Evolutionary conservation across 257 asterid species (phyloP), one percentile per base, ranked within the genome.

Genomic region (Przewalskia tangutica): DNA sequence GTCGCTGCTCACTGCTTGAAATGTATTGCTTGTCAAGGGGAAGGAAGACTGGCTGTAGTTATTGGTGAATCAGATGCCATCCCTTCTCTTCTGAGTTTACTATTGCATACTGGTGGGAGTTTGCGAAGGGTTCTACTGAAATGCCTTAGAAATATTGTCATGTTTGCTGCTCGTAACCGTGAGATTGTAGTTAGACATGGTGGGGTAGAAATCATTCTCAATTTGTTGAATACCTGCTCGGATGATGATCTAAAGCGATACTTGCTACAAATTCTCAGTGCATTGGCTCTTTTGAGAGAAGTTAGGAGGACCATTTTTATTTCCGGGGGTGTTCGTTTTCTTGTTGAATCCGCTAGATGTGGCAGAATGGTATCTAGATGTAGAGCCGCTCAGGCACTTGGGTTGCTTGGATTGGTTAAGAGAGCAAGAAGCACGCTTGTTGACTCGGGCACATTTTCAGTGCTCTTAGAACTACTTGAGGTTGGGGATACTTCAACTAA

Each of bases 371-470:
- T 84, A 64, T 92, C 97, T 75, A 89, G 95, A 85, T 86, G 91
- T 53, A 78, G 95, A 81, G 93, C 93, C 27, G 95, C 94, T 83
- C 94, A 92, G 79, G 92, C 91, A 51, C 86, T 90, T 42, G 94
- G 93, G 70, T 79, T 89, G 51, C 90, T 92, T 42, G 94, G 91
- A 71, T 55, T 89, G 87, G 87, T 83, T 17, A 89, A 87, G 87
- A 83, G 87, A 75, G 89, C 91, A 20, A 84, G 91, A 48, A 84
- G 76, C 6, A 55, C 68, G 6, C 87, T 92, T 65, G 87, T 88
- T 6, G 83, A 84, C 55, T 87, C 81, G 7, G 94, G 95, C 75
- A 90, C 89, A 13, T 50, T 85, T 54, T 80, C 76, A 0, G 91
- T 78, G 81, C 92, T 92, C 12, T 12, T 85, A 82, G 85, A 80